phyloP scores from a whole-genome alignment of 495 filamentous ascomycete genomes.

The Cudoniella acicularis region DNA sequence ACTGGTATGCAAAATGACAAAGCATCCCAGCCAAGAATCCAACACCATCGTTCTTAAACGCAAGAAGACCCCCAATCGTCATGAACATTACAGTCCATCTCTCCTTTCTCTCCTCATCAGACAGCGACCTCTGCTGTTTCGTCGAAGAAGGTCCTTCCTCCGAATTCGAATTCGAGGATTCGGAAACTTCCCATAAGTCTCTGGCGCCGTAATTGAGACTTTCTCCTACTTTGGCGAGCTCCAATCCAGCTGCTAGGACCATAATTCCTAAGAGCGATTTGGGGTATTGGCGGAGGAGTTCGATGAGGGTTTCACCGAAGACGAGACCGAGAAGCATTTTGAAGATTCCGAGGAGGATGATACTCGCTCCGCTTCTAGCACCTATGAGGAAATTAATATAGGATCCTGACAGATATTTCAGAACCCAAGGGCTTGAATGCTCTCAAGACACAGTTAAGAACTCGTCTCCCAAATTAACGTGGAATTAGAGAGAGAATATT shows the following conservation, averaged over 20 bases:
- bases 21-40: slow-evolving; percentile 80
- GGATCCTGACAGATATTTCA: too few relatives aligned
- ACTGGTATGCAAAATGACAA: slow-evolving; percentile 55
- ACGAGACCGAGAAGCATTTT: slow-evolving; percentile 75
- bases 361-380: slow-evolving; percentile 77
- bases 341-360: slow-evolving; percentile 71
- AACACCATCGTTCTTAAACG: slow-evolving; percentile 85
- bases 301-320: slow-evolving; percentile 64
- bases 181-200: slow-evolving; percentile 46
- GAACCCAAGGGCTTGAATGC: too few relatives aligned
- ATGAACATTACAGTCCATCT: slow-evolving; percentile 86
- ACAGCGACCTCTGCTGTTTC: slow-evolving; percentile 35
- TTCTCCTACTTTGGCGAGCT: slow-evolving; percentile 79
- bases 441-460: too few relatives aligned
- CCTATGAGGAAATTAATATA: too few relatives aligned
- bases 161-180: slow-evolving; percentile 33
- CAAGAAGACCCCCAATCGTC: slow-evolving; percentile 64
- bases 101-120: slow-evolving; percentile 59
- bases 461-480: too few relatives aligned
- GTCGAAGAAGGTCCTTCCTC: slow-evolving; percentile 8
- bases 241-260: slow-evolving; percentile 83
- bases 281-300: slow-evolving; percentile 67
- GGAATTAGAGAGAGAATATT: too few relatives aligned
- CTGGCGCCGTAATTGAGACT: slow-evolving; percentile 70
- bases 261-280: slow-evolving; percentile 74